A percentile compares a stretch with the other conserved stretches of the same genome.
Evolutionary conservation across 164 flowering plant genomes (phyloP).

Genomic region (Dillenia turbinata): DNA sequence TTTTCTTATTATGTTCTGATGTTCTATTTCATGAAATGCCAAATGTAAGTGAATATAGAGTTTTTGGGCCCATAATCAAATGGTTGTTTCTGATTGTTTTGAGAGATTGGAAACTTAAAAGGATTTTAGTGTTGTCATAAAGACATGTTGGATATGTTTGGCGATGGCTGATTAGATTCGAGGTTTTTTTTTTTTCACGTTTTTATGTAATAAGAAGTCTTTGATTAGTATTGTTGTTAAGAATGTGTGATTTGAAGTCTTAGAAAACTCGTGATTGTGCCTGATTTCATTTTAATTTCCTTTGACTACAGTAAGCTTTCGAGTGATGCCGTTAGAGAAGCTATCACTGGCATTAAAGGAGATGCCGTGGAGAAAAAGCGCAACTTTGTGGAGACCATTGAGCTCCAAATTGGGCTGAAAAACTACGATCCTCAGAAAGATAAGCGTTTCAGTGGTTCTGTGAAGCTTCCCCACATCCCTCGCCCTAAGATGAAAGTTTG

Average conservation of each 20-base stretch:
- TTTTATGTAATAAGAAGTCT: not conserved
- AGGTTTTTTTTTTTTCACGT: not conserved
- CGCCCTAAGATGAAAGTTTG: conserved; percentile 46
- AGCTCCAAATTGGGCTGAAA: conserved; percentile 76
- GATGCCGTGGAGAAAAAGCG: conserved; percentile 51
- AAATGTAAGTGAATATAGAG: too few species aligned
- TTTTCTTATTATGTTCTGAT: too few species aligned
- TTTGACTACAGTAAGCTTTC: conserved; percentile 53
- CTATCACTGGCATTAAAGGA: conserved; percentile 30
- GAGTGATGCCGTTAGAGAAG: conserved; percentile 66
- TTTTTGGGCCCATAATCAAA: too few species aligned
- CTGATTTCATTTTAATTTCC: not conserved
- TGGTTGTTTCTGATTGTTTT: too few species aligned
- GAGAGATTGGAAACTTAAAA: not conserved
- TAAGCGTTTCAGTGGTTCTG: conserved; percentile 82
- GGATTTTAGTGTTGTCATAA: not conserved
- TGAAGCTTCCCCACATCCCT: conserved; percentile 39
- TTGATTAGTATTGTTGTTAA: not conserved
- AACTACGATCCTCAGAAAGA: conserved; percentile 85
- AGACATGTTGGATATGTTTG: too few species aligned
- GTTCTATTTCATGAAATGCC: too few species aligned
- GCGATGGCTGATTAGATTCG: not conserved
- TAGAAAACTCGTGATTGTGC: not conserved
- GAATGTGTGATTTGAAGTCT: not conserved
- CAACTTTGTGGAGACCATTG: conserved; percentile 66